Evolutionary conservation across 140 eudicot species (phyloP), one percentile per base, ranked within the genome.

Genomic region (Stevia rebaudiana): DNA sequence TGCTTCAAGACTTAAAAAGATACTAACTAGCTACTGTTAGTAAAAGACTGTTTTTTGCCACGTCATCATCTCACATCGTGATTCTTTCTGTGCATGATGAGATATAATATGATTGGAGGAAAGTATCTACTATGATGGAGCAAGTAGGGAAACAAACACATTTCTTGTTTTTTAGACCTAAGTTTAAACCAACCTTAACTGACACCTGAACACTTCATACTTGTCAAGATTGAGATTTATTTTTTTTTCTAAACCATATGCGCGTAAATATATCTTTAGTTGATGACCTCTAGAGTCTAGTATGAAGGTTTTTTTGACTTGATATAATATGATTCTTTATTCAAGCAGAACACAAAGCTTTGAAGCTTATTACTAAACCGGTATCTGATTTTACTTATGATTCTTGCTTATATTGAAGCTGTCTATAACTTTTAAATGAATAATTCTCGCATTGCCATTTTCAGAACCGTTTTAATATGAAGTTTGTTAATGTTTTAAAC

Each of bases 1-100:
- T 85, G 89, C 96, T 88, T 85, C 72, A 81, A 85, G 96, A 80
- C 97, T 85, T 71, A 52, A 81, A 51, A 79, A 80, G 68, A 52
- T 58, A 44, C 64, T 17, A 54, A 72, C 79, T 76, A 33, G n/a
- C 52, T 75, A 50, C 70, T 75, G 24, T 23, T 65, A 37, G 47
- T 65, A 39, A 44, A 65, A 67, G 69, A 61, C 63, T 37, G 33
- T 46, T 61, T 57, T 48, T 55, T 76, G 57, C 50, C 23, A 13
- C 17, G 43, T 33, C 46, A 44, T 64, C 46, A 25, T 64, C 31
- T 33, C 56, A 74, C 76, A 37, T 71, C 70, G 3, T 55, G 42
- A 75, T 72, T 81, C 65, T 84, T 77, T 66, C 66, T 69, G 62
- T 73, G 68, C 74, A 61, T 61, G 50, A 65, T 72, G 74, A 72